A percentile compares a stretch with the other conserved stretches of the same genome.
These are phyloP conservation scores for Wallemia hederae DNA, from an alignment of 1,284 basidiomycete genomes.

Conservation along the genomic window DNA sequence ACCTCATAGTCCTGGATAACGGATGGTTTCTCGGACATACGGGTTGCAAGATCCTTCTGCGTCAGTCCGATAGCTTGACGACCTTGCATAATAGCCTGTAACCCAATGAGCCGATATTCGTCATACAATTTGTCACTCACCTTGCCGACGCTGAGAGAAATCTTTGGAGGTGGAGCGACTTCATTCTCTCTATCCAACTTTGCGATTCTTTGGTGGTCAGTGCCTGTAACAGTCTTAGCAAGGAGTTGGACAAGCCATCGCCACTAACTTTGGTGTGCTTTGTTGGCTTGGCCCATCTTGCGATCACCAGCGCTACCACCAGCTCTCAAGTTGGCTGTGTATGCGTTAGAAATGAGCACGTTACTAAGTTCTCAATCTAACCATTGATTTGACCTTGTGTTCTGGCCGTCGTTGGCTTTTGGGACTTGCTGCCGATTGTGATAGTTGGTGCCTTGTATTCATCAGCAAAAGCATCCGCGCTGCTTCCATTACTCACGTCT, in stretches of 20 bases:
- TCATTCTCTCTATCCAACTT: slow-evolving; percentile 89
- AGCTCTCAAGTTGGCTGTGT: not conserved
- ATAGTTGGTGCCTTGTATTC: not conserved
- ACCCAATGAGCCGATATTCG: not conserved
- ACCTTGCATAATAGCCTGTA: slow-evolving; percentile 49
- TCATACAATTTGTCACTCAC: slow-evolving; percentile 18
- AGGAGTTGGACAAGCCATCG: not conserved
- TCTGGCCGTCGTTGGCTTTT: not conserved
- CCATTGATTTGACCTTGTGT: not conserved
- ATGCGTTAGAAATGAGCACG: not conserved
- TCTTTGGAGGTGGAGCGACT: slow-evolving; percentile 71
- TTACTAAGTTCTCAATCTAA: not conserved
- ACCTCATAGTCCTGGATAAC: slow-evolving; percentile 63
- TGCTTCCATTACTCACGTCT: not conserved
- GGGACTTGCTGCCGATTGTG: not conserved
- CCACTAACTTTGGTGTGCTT: not conserved
- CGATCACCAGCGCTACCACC: not conserved
- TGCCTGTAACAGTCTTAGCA: slow-evolving; percentile 22
- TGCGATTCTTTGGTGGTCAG: slow-evolving; percentile 75
- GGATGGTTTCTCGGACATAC: slow-evolving; percentile 68
- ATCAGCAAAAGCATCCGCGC: not conserved
- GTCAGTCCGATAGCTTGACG: slow-evolving; percentile 47
- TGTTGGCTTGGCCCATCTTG: slow-evolving; percentile 1
- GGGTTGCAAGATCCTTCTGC: slow-evolving; percentile 82
- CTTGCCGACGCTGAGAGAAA: slow-evolving; percentile 49